Evolutionary conservation across 371 early-diverging fungal species (phyloP), one percentile per base, ranked within the genome.

Genomic region (Umbelopsis sp.): DNA sequence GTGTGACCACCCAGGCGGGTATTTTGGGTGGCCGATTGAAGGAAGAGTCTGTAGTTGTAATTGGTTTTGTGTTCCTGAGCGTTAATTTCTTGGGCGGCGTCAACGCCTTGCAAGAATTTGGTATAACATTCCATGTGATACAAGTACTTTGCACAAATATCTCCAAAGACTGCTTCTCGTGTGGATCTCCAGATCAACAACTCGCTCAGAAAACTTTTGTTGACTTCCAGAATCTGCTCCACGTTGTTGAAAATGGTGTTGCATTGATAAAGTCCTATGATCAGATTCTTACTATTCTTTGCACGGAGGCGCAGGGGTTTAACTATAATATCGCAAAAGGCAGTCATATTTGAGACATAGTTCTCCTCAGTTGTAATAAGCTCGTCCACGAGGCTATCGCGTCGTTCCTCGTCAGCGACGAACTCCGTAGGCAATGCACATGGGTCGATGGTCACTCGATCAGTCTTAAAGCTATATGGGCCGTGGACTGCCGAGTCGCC

Each of bases 91-190:
- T 52, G 50, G 3, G 67, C 50, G 18, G 50, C 44, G 18, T 67
- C 67, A 24, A 53, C 53, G 16, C 67, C 67, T 44, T 51, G 67
- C 37, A 67, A 24, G 44, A 67, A 67, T 44, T 67, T 67, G 67
- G 51, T 67, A 53, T 67, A 67, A 44, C 67, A 67, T 37, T 67
- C 67, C 38, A 67, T 46, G 37, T 20, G 6, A 50, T 52, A 32
- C 44, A 67, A 8, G 25, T 67, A 20, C 29, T 67, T 67, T 32
- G 53, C 52, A 20, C 67, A 67, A 25, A 67, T 53, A 32, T 67
- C 53, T 5, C 67, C 67, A 22, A 67, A 67, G 12, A 57, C 4
- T 6, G 2, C n/a, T 32, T 52, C 44, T 52, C 44, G 11, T 37
- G 35, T 50, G 16, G 37, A 35, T 22, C 38, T 53, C 67, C 35